Conservation (phyloP, 2,329 filamentous ascomycete species). For the Didymella sp. region DNA sequence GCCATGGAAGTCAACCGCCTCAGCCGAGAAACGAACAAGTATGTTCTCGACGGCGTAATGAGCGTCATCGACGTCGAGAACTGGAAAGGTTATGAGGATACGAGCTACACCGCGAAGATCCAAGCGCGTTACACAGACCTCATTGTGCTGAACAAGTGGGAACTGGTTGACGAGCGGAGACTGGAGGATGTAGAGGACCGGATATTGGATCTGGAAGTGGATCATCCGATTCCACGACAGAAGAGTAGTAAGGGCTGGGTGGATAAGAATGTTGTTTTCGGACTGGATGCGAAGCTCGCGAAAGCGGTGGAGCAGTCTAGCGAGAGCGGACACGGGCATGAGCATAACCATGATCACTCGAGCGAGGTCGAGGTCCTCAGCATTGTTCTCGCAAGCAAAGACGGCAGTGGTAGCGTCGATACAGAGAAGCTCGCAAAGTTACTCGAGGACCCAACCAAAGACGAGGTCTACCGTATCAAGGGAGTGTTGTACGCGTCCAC, state of each 20-base stretch:
- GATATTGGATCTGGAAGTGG: slow-evolving; percentile 80
- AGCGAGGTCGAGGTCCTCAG: slow-evolving; percentile 91
- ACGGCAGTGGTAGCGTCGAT: slow-evolving; percentile 64
- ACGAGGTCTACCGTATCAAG: slow-evolving; percentile 96
- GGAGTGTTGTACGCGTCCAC: slow-evolving; percentile 62
- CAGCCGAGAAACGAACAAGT: slow-evolving; percentile 70
- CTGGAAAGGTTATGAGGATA: slow-evolving; percentile 91
- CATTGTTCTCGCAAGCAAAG: slow-evolving; percentile 64
- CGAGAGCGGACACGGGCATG: slow-evolving; percentile 60
- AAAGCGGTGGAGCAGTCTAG: slow-evolving; percentile 54
- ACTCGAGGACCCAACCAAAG: slow-evolving; percentile 78
- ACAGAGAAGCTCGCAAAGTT: slow-evolving; percentile 64
- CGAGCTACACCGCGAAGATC: slow-evolving; percentile 83
- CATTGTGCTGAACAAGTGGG: slow-evolving; percentile 94
- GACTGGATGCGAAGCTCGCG: slow-evolving; percentile 82
- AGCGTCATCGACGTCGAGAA: slow-evolving; percentile 94
- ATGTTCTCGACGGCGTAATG: slow-evolving; percentile 84
- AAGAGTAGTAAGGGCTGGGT: slow-evolving; percentile 86
- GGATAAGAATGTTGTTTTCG: slow-evolving; percentile 79
- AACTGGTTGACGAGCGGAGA: slow-evolving; percentile 72
- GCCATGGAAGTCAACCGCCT: slow-evolving; percentile 89
- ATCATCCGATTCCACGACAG: slow-evolving; percentile 75
- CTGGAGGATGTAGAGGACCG: slow-evolving; percentile 81
- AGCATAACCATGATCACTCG: slow-evolving; percentile 69
- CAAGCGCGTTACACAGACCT: slow-evolving; percentile 91